Evolutionary conservation across 768 basidiomycete species (phyloP).

Genomic region (Pholiota microspora): DNA sequence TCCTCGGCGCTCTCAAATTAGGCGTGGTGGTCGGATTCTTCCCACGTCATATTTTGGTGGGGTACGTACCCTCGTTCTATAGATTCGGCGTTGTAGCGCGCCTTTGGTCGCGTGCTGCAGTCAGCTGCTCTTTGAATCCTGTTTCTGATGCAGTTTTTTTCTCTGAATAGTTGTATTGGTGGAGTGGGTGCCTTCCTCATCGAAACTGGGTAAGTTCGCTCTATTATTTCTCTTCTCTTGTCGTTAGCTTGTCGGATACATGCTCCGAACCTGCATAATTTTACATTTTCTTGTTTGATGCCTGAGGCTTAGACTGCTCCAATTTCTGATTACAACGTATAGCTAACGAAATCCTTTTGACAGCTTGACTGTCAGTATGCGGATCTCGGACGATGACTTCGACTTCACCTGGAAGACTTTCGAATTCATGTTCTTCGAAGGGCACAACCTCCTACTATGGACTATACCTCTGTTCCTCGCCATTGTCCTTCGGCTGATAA

Average conservation of each 20-base stretch:
- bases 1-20: constrained; percentile 80
- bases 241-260: neutral
- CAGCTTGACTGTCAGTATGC: constrained; percentile 82
- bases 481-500: constrained; percentile 74
- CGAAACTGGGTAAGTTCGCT: constrained; percentile 67
- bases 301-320: neutral
- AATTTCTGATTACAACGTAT: neutral
- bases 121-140: constrained; percentile 6
- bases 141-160: neutral
- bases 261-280: neutral
- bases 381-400: constrained; percentile 78
- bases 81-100: neutral
- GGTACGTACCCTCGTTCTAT: constrained; percentile 41
- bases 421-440: constrained; percentile 62
- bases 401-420: constrained; percentile 63
- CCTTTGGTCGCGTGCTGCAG: neutral
- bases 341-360: neutral
- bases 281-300: neutral
- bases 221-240: neutral
- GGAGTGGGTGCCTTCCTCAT: constrained; percentile 96
- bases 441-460: constrained; percentile 74
- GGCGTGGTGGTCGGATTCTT: constrained; percentile 93
- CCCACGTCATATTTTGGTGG: constrained; percentile 95
- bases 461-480: constrained; percentile 75
- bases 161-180: constrained; percentile 69